Percentiles rank a stretch among this genome's conserved stretches.
These are phyloP conservation scores for Monilinia aucupariae DNA, from an alignment of 2,329 filamentous ascomycete genomes.

Conservation along the genomic window DNA sequence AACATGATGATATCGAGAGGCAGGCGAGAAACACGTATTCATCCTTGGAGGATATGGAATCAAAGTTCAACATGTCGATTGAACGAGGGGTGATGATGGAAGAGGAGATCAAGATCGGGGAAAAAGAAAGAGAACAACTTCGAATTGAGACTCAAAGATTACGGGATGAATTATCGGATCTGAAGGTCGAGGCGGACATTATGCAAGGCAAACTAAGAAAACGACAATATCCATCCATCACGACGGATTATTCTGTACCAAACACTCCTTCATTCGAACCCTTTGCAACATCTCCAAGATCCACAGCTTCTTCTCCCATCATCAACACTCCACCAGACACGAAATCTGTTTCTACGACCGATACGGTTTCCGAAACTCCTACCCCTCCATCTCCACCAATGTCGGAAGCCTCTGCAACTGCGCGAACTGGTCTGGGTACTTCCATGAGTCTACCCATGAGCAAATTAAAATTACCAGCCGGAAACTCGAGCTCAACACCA, in stretches of 20 bases:
- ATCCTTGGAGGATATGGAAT: constrained; percentile 92
- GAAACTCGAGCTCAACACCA: constrained; percentile 49
- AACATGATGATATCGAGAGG: constrained; percentile 96
- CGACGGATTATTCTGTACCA: constrained; percentile 56
- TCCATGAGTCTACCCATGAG: constrained; percentile 35
- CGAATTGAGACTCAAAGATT: constrained; percentile 88
- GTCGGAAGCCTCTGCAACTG: constrained; percentile 65
- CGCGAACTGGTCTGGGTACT: constrained; percentile 28
- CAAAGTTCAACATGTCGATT: constrained; percentile 92
- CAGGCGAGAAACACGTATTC: constrained; percentile 94
- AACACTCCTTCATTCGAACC: constrained; percentile 54
- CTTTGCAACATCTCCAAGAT: constrained; percentile 71
- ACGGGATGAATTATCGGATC: constrained; percentile 83
- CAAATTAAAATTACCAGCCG: constrained; percentile 51
- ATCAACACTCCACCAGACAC: constrained; percentile 75
- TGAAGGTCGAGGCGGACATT: constrained; percentile 93
- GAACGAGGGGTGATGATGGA: constrained; percentile 90
- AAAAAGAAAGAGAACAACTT: constrained; percentile 83
- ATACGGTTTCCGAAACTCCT: constrained; percentile 57
- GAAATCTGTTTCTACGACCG: constrained; percentile 56
- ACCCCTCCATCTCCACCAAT: constrained; percentile 92
- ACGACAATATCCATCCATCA: constrained; percentile 54
- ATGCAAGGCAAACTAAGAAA: constrained; percentile 89
- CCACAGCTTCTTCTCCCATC: constrained; percentile 87
- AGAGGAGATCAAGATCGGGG: constrained; percentile 84